Evolutionary conservation across 2,329 filamentous ascomycete genomes (phyloP).

Genomic region (Diaporthe helianthi): DNA sequence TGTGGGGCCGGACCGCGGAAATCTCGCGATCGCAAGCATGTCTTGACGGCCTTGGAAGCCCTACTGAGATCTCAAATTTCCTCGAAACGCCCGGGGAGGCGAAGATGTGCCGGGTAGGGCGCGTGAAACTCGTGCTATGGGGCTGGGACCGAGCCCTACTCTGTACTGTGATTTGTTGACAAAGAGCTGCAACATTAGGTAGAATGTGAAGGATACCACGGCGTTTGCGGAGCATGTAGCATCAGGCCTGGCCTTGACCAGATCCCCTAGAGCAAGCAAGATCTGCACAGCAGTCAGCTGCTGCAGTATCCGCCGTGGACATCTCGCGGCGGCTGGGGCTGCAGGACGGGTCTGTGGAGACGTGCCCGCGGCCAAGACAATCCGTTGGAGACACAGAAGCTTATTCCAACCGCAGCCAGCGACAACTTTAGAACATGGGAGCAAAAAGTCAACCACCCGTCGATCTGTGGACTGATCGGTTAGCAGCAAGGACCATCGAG

Average conservation of each 20-base stretch:
- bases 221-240: constrained; percentile 12
- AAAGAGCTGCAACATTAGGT: background rate
- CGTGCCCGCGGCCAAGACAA: constrained; percentile 16
- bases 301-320: constrained; percentile 6
- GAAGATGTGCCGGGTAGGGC: background rate
- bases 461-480: constrained; percentile 5
- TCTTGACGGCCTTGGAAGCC: background rate
- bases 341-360: constrained; percentile 15
- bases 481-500: constrained; percentile 1
- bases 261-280: constrained; percentile 25
- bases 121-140: background rate
- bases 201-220: background rate
- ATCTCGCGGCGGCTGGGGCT: constrained; percentile 1
- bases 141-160: background rate
- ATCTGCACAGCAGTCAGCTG: constrained; percentile 9
- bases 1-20: background rate
- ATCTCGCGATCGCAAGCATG: background rate
- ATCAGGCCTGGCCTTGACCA: background rate
- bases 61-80: background rate
- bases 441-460: background rate
- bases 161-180: background rate
- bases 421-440: too few species aligned
- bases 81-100: too few species aligned
- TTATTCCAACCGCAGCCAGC: constrained; percentile 30
- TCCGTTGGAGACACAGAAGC: constrained; percentile 26